Evolutionary conservation across 176 grass and related monocot genomes (phyloP).

Genomic region (Lolium perenne): DNA sequence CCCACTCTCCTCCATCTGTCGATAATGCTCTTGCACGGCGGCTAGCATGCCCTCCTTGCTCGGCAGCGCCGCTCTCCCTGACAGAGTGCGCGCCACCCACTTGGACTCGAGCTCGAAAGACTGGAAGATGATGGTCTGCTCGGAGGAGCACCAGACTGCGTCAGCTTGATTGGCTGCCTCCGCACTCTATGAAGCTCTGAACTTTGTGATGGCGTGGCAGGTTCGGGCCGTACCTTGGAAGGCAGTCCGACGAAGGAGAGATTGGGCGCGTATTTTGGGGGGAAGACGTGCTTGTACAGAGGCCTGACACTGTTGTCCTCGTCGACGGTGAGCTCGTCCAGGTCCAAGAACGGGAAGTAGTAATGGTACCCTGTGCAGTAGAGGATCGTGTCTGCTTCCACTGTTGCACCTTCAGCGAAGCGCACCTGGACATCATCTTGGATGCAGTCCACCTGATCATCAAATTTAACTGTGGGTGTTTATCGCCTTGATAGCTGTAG

Average conservation of each 20-base stretch:
- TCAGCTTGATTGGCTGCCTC: not conserved
- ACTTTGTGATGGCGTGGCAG: not conserved
- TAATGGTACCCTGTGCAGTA: constrained; percentile 72
- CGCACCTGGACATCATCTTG: constrained; percentile 42
- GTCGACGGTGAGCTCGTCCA: constrained; percentile 47
- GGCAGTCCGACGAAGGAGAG: constrained; percentile 55
- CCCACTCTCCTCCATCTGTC: constrained; percentile 46
- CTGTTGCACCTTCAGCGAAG: constrained; percentile 44
- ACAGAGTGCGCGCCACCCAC: constrained; percentile 59
- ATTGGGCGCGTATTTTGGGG: constrained; percentile 35
- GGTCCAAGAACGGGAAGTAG: constrained; percentile 60
- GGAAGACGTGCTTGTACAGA: constrained; percentile 61
- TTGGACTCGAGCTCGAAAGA: constrained; percentile 50
- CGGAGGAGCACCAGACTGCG: not conserved
- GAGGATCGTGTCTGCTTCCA: constrained; percentile 50
- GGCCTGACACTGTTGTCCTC: constrained; percentile 58
- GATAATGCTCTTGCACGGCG: constrained; percentile 41
- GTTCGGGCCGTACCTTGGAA: constrained; percentile 27
- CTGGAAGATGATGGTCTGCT: constrained; percentile 53
- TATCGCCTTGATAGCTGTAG: too few species aligned
- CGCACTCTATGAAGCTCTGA: not conserved
- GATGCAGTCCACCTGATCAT: constrained; percentile 47
- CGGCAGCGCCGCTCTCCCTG: constrained; percentile 41
- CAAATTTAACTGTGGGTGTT: too few species aligned
- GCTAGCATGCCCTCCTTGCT: constrained; percentile 48